Evolutionary conservation across 2,329 filamentous ascomycete species (phyloP), one percentile per base, ranked within the genome.

Genomic region (Colletotrichum sansevieriae): DNA sequence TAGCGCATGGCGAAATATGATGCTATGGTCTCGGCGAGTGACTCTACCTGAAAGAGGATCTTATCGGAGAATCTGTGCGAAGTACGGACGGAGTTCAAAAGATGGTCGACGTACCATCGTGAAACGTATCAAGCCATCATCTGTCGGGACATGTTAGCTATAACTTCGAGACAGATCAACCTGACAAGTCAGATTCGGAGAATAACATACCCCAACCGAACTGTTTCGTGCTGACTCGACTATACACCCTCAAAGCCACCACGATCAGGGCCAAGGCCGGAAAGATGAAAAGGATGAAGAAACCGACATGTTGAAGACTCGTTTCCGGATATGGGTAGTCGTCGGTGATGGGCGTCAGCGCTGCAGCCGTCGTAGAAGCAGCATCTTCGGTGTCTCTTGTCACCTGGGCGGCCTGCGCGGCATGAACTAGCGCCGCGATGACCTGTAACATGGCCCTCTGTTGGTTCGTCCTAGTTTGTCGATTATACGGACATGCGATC

Each of bases 71-170:
- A 4, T 33, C 1, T 3, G 25, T 13, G 0, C 18, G 7, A 18
- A 2, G 4, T 13, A 2, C 2, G 5, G 25, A 29, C 25, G 25
- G 25, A 29, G 12, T 10, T 6, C 6, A 7, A 5, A 2, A 29
- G 8, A 20, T 15, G 8, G 4, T 41, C 13, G 12, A 61, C 66
- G 51, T 51, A 69, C 66, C 62, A 66, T 61, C 2, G 66, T 55
- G 22, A 69, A 59, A 15, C 66, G 66, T 51, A 69, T 69, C 66
- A 69, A 51, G 8, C 55, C 66, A 39, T 69, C 62, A 12, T 69
- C 65, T 68, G 3, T 3, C 10, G 35, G 12, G 2, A 41, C 11
- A 13, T 10, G 49, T 69, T 22, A 69, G 66, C 43, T 51, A 52
- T 25, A 46, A 13, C 5, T 4, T 22, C 4, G 13, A 39, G 6